Conservation (phyloP, 1,139 yeast species). For the Saccharomyces uvarum region DNA sequence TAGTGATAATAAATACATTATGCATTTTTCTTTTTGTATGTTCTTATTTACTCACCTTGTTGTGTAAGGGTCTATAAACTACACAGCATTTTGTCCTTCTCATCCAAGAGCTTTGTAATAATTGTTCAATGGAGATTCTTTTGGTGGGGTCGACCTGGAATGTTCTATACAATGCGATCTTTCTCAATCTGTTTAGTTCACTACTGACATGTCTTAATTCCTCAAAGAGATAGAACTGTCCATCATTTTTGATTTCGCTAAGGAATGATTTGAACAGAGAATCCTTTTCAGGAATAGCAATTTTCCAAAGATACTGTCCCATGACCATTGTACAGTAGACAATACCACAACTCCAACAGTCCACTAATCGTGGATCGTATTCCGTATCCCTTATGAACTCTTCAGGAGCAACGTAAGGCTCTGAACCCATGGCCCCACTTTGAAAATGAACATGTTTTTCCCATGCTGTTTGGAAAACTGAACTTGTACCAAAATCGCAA, state of each 20-base stretch:
- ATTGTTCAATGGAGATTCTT: conserved; percentile 39
- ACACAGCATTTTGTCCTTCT: conserved; percentile 42
- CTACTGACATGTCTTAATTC: conserved; percentile 32
- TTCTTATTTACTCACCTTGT: background rate
- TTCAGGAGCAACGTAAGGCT: conserved; percentile 70
- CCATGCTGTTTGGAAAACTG: conserved; percentile 69
- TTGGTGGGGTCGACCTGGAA: conserved; percentile 48
- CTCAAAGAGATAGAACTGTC: conserved; percentile 30
- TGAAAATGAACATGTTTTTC: conserved; percentile 47
- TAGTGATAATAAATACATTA: conserved; percentile 1
- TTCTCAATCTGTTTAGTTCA: conserved; percentile 37
- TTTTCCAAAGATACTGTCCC: conserved; percentile 47
- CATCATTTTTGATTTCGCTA: conserved; percentile 33
- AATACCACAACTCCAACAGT: conserved; percentile 65
- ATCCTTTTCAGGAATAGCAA: conserved; percentile 35
- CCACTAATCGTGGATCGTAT: conserved; percentile 55
- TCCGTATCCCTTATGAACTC: conserved; percentile 40
- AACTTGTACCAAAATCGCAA: conserved; percentile 71
- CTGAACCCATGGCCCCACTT: conserved; percentile 66
- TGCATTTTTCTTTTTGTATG: background rate
- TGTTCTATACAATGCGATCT: conserved; percentile 47
- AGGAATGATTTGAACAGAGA: conserved; percentile 24
- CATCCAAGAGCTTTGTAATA: conserved; percentile 47
- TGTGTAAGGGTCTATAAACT: conserved; percentile 14
- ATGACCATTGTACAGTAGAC: conserved; percentile 47